Base-by-base conservation (phyloP, 1,284 basidiomycete species). In the Phylloporus sp. region DNA sequence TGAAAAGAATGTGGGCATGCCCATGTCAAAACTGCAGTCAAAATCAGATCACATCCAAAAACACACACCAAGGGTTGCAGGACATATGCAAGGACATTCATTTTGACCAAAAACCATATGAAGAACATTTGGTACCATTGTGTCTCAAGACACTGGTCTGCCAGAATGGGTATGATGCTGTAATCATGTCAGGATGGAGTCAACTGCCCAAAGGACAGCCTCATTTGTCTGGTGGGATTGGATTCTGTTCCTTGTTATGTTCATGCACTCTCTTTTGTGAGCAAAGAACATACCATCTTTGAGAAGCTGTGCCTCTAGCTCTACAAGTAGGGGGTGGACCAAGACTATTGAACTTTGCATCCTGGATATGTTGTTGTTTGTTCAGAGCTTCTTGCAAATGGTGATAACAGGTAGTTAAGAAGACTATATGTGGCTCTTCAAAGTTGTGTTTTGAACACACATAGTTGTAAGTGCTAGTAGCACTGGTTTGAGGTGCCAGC, bases 101-200 rank as follows among this genome's bases (percentile, higher is more conserved):
- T 79, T 65, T 88, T 89, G 55, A 81, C 80, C 11, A 86, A 85
- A 68, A 89, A 86, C 88, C 88, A 89, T 24, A 88, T 79, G 66
- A 87, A 86, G 74, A 89, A 89, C 76, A 88, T 79, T 68, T 89
- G 87, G 67, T 86, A 85, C 63, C 86, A 80, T 15, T 86, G 80
- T 8, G 75, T 79, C 56, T 90, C 86, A 18, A 78, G 77, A 34
- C 87, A 77, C 58, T 82, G 74, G 56, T 81, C 79, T 0, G 66
- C 64, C 6, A 83, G 77, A 8, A 84, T 79, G 4, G 88, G 88
- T 4, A 78, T 75, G 34, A 89, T 86, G 2, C 87, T 88, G 29
- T n/a, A n/a, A n/a, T n/a, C n/a, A n/a, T n/a, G n/a, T n/a, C n/a
- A n/a, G n/a, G n/a, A n/a, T n/a, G n/a, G n/a, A n/a, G n/a, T n/a